These are phyloP conservation scores for Zymoseptoria crescenta DNA, from an alignment of 2,329 filamentous ascomycete species.

Conservation along the genomic window DNA sequence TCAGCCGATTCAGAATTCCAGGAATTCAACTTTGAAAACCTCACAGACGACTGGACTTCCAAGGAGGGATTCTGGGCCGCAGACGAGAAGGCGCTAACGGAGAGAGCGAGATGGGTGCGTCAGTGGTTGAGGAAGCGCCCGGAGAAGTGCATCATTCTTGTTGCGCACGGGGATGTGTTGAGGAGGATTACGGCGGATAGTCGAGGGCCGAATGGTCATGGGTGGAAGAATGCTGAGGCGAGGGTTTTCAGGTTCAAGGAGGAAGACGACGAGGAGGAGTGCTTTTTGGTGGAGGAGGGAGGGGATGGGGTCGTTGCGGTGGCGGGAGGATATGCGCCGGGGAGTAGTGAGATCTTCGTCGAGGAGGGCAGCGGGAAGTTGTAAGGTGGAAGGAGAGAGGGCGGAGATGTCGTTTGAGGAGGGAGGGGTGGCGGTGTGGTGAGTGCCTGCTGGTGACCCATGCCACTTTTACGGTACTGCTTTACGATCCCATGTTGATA, in stretches of 20 bases:
- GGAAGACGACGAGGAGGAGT: constrained; percentile 22
- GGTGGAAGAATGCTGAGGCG: constrained; percentile 28
- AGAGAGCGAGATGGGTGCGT: constrained; percentile 25
- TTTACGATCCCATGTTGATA: not conserved
- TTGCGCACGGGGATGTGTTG: constrained; percentile 28
- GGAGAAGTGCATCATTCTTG: constrained; percentile 28
- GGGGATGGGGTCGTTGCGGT: constrained; percentile 18
- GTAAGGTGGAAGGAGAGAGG: not conserved
- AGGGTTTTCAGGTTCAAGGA: constrained; percentile 24
- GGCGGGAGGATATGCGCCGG: constrained; percentile 26
- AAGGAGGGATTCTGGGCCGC: constrained; percentile 26
- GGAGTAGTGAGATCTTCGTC: not conserved
- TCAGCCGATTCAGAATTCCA: constrained; percentile 22
- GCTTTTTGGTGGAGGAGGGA: constrained; percentile 20
- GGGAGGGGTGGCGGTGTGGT: not conserved
- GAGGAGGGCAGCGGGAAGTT: not conserved
- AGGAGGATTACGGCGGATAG: constrained; percentile 21
- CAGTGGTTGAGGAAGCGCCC: constrained; percentile 25
- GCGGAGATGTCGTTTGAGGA: not conserved
- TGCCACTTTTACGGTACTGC: not conserved
- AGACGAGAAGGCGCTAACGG: constrained; percentile 12
- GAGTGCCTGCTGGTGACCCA: not conserved
- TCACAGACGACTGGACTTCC: constrained; percentile 26
- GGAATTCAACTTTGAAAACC: constrained; percentile 21
- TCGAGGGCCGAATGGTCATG: constrained; percentile 19